Evolutionary conservation across 2,329 filamentous ascomycete genomes (phyloP).

Genomic region (Endocalyx cinctus): DNA sequence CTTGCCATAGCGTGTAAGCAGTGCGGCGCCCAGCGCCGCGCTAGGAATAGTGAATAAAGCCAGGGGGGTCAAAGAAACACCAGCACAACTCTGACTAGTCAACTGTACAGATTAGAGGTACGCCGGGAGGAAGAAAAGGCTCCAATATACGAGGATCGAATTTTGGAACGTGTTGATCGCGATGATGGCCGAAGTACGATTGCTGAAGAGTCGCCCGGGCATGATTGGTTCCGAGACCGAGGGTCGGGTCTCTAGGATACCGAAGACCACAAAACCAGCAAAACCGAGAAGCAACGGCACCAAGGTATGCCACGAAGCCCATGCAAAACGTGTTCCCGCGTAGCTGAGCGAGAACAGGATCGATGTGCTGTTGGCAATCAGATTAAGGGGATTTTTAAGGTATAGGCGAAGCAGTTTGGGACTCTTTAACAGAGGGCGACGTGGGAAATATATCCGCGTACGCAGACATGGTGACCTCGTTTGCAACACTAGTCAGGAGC

Average conservation of each 20-base stretch:
- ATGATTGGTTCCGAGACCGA: slow-evolving; percentile 30
- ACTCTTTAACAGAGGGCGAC: too few species aligned
- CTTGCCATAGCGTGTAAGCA: slow-evolving; percentile 1
- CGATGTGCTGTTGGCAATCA: slow-evolving; percentile 5
- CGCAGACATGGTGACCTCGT: too few species aligned
- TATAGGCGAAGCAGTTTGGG: too few species aligned
- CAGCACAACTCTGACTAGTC: slow-evolving; percentile 24
- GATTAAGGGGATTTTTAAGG: too few species aligned
- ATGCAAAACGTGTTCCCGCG: slow-evolving; percentile 7
- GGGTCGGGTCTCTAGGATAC: neutral
- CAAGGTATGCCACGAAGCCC: slow-evolving; percentile 10
- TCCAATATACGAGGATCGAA: slow-evolving; percentile 30
- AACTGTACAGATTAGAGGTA: slow-evolving; percentile 39
- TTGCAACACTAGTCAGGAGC: too few species aligned
- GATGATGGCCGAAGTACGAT: slow-evolving; percentile 31
- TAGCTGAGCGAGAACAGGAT: slow-evolving; percentile 11
- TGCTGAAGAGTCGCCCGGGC: slow-evolving; percentile 37
- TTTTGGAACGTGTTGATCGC: slow-evolving; percentile 33
- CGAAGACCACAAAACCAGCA: slow-evolving; percentile 7
- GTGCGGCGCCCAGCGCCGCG: neutral
- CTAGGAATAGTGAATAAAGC: slow-evolving; percentile 1
- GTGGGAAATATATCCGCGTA: too few species aligned
- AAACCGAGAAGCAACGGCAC: slow-evolving; percentile 10
- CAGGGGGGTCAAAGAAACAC: slow-evolving; percentile 12
- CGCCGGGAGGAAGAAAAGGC: slow-evolving; percentile 36